Evolutionary conservation across 2,329 filamentous ascomycete species (phyloP), one percentile per base, ranked within the genome.

Genomic region (Xylaria sp.): DNA sequence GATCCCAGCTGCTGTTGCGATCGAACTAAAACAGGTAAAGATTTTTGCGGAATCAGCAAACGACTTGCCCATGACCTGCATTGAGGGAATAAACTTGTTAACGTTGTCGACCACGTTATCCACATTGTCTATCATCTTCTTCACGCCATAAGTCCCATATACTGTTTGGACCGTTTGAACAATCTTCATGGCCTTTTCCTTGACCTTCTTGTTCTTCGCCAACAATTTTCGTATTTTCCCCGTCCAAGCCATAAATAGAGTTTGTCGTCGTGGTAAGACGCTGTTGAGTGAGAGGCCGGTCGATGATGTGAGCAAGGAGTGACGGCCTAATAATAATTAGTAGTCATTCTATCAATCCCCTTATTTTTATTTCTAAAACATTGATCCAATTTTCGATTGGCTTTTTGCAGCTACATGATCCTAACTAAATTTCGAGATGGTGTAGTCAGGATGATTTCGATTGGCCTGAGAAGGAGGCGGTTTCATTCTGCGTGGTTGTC

Each of bases 1-100:
- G 51, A 79, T 78, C 9, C 78, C 75, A 29, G 79, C 67, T 0
- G 76, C 72, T 5, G 74, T 75, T 2, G 79, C 79, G 18, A 78
- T 74, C 4, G 74, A 71, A 66, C 71, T 78, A 53, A 81, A 81
- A 12, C 73, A 71, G n/a, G 72, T 68, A 37, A 80, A 74, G 12
- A 81, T 70, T 27, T 75, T 76, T 35, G 75, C 73, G 48, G 74
- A 78, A 48, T 81, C 79, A 66, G 75, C 77, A 25, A 79, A 66
- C 3, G 78, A 80, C 66, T 75, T 74, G n/a, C 75, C 78, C 72
- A 80, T 75, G 10, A 80, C 74, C 55, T 80, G 79, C 69, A 81
- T 79, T 25, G 77, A 73, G 0, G 79, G 79, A 1, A 80, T 75
- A 62, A 72, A 79, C 23, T 48, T 53, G 55, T 73, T 42, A 9